Evolutionary conservation across 495 filamentous ascomycete species (phyloP).

Genomic region (Xanthoparmelia taractica): DNA sequence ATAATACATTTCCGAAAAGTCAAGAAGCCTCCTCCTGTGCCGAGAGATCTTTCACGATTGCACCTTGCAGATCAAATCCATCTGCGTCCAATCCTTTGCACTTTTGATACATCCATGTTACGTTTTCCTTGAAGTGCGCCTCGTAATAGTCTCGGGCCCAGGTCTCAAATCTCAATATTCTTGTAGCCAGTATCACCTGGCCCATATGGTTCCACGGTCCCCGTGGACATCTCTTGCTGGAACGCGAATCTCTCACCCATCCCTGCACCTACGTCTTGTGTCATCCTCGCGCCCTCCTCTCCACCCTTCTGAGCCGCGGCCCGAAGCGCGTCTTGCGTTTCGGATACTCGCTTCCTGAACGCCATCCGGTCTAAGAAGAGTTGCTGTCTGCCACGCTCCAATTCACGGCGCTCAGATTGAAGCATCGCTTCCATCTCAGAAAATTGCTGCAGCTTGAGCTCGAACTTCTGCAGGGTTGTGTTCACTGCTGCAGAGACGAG

Average conservation of each 20-base stretch:
- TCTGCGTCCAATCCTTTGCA: background rate
- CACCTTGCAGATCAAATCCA: background rate
- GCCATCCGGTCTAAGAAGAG: slow-evolving; percentile 84
- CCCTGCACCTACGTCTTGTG: slow-evolving; percentile 41
- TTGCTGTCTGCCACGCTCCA: slow-evolving; percentile 84
- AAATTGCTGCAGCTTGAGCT: slow-evolving; percentile 85
- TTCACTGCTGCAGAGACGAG: slow-evolving; percentile 82
- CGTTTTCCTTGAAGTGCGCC: background rate
- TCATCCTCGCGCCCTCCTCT: slow-evolving; percentile 51
- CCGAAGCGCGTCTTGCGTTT: slow-evolving; percentile 70
- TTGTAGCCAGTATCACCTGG: slow-evolving; percentile 50
- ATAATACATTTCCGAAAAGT: background rate
- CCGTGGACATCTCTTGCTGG: slow-evolving; percentile 40
- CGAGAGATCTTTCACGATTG: background rate
- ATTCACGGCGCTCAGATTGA: slow-evolving; percentile 83
- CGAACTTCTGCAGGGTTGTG: slow-evolving; percentile 71
- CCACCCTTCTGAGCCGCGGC: slow-evolving; percentile 52
- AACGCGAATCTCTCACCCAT: slow-evolving; percentile 55
- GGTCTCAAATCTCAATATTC: slow-evolving; percentile 39
- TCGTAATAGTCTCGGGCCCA: background rate
- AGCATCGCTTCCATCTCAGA: slow-evolving; percentile 89
- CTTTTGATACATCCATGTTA: background rate
- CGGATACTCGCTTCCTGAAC: slow-evolving; percentile 78
- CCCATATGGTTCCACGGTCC: slow-evolving; percentile 57
- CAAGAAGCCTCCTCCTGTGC: background rate